These are phyloP conservation scores for Chytriomyces confervae DNA, from an alignment of 192 early-diverging fungal species.

Conservation along the genomic window DNA sequence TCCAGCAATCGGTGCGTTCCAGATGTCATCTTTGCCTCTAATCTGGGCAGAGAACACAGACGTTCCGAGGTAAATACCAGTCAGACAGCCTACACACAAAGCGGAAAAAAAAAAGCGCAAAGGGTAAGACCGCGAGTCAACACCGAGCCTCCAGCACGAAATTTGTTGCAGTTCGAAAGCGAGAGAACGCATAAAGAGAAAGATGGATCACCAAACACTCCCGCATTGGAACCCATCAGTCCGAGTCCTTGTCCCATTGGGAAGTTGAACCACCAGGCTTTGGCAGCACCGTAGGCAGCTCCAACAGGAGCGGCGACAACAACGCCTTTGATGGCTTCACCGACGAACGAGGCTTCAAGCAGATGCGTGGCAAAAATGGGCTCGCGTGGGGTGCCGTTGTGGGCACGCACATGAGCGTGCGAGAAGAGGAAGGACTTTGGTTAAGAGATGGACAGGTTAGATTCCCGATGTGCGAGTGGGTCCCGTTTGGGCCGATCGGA, in stretches of 20 bases:
- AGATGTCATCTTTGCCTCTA: conserved; percentile 37
- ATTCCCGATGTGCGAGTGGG: no score
- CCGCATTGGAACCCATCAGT: neutral
- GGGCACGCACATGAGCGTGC: conserved; percentile 3
- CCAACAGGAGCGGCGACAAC: conserved; percentile 26
- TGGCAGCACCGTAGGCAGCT: conserved; percentile 15
- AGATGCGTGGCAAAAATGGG: conserved; percentile 7
- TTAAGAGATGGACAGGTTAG: neutral
- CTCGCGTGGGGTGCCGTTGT: neutral
- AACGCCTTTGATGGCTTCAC: conserved; percentile 12
- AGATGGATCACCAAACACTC: conserved; percentile 14
- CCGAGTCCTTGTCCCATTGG: conserved; percentile 13
- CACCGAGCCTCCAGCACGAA: neutral
- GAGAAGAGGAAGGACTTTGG: conserved; percentile 27
- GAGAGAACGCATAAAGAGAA: neutral
- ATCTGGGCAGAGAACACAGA: conserved; percentile 18
- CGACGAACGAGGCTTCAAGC: conserved; percentile 16
- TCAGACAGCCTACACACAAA: neutral
- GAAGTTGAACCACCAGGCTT: conserved; percentile 33
- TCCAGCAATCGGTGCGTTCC: conserved; percentile 35
- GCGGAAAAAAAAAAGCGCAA: neutral
- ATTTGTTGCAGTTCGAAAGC: neutral
- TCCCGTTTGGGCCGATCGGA: no score
- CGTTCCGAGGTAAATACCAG: conserved; percentile 18
- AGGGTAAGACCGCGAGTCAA: neutral